Evolutionary conservation across 805 yeast genomes (phyloP), one percentile per base, ranked within the genome.

Genomic region (Saccharomycopsis microspora): DNA sequence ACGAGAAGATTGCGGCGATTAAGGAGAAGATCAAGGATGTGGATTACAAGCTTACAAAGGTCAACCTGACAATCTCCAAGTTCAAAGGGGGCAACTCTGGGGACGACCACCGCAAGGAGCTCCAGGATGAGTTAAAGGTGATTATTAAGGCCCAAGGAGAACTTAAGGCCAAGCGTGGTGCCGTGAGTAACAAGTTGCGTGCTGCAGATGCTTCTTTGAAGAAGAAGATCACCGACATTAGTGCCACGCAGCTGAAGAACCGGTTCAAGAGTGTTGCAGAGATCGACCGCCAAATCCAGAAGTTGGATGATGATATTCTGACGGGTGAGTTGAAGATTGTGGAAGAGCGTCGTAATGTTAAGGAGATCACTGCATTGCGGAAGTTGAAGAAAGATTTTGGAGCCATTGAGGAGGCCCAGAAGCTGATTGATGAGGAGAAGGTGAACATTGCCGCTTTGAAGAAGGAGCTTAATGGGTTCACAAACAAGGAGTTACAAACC

Each of bases 341-440:
- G 46, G 96, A 90, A 54, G 99, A 93, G 74, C 82, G 86, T 70
- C 75, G 80, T 61, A 67, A 73, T 55, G 78, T 93, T 56, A 85
- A 85, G 68, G 97, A 90, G 68, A 84, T 87, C 73, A 75, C 87
- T 45, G 65, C 80, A 42, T 76, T 93, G 64, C 80, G 90, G 67
- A 87, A 85, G 68, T 68, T 84, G 61, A 78, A 81, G 60, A 83
- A 82, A 64, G 89, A 82, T 64, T 85, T 86, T 62, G 77, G 78
- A 44, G 71, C 75, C 43, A 71, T 89, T 57, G 88, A 80, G 60
- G 76, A 77, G 58, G 76, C 76, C 58, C 96, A 87, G 70, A 76
- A 76, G 57, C 76, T 82, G 41, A 80, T 90, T 61, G 96, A 87
- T 60, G 71, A 70, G 43, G 93, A 85, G 64, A 84, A 81, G 69